A percentile compares a stretch with the other conserved stretches of the same genome.
These are phyloP conservation scores for Geosiphon pyriformis DNA, from an alignment of 192 early-diverging fungal species.

Conservation along the genomic window DNA sequence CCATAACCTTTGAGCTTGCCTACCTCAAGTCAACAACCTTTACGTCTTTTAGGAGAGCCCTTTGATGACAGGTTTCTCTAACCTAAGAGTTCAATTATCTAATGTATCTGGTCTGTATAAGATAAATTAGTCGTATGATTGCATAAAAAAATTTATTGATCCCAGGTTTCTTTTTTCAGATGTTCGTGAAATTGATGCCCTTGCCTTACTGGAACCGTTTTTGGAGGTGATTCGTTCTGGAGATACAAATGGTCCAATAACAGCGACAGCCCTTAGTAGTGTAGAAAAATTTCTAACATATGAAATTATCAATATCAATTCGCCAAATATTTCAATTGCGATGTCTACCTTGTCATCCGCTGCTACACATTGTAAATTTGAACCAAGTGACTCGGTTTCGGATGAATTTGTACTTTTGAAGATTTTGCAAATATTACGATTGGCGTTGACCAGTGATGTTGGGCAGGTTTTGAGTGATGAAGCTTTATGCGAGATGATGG, in stretches of 20 bases:
- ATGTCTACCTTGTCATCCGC: conserved; percentile 71
- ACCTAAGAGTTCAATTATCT: conserved; percentile 53
- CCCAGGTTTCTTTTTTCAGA: conserved; percentile 36
- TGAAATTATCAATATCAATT: conserved; percentile 62
- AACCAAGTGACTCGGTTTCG: conserved; percentile 85
- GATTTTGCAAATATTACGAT: conserved; percentile 78
- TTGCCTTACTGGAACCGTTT: conserved; percentile 81
- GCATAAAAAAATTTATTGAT: neutral
- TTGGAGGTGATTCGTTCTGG: conserved; percentile 88
- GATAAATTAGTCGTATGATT: too few relatives aligned
- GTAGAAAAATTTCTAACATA: conserved; percentile 88
- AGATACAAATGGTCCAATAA: conserved; percentile 92
- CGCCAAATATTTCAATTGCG: conserved; percentile 62
- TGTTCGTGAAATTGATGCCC: conserved; percentile 56
- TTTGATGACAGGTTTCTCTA: conserved; percentile 63
- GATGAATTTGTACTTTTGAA: conserved; percentile 92
- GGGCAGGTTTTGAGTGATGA: conserved; percentile 76
- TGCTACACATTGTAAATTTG: conserved; percentile 94
- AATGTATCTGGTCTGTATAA: conserved; percentile 39
- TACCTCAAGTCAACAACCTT: too few relatives aligned
- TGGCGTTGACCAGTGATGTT: conserved; percentile 68
- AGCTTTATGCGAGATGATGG: conserved; percentile 94
- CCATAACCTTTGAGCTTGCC: too few relatives aligned
- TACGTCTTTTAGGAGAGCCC: conserved; percentile 68
- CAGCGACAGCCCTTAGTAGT: conserved; percentile 81